Base-by-base conservation (phyloP, 192 early-diverging fungal species). In the Umbelopsis sp. region DNA sequence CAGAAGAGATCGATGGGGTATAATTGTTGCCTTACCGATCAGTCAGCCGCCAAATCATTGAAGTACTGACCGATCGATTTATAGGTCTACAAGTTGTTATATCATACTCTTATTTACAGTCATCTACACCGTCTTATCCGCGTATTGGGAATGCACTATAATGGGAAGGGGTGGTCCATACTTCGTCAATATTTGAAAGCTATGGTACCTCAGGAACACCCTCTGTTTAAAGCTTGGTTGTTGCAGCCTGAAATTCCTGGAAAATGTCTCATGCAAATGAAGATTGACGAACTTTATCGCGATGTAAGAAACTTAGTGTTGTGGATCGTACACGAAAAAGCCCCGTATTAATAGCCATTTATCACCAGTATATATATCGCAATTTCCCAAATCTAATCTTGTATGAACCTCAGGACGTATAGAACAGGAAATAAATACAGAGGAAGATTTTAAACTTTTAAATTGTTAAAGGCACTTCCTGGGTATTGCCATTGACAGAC, bases 211-310 rank as follows among this genome's bases (percentile, higher is more conserved):
- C 46, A 55, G 10, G 67, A 78, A 25, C 81, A 87, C 25, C 70
- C 79, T 9, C 66, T 89, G 50, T 79, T 75, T 64, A 49, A 55
- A 12, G 74, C 75, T 12, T 89, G 86, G 84, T 74, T 85, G 68
- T 77, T 82, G 35, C 15, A 65, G 22, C 51, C 67, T 18, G 47
- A 64, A 22, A 79, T 86, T 35, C 78, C 83, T 46, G 80, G 80
- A 66, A 91, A 91, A 66, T 89, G 84, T 76, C 79, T 91, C 72
- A 70, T 91, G 23, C 74, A 80, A 25, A 91, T 91, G 89, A 91
- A 91, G 80, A 77, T 87, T 25, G 86, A 86, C 35, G 85, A 82
- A 6, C 82, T 90, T 8, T 90, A 90, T 46, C 82, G 89, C 44
- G 88, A 89, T 83, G 80, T 82, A 76, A 81, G 74, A 30, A 30